A percentile compares a stretch with the other conserved stretches of the same genome.
These are phyloP conservation scores for Artemisia annua DNA, from an alignment of 129 eudicot species.

Conservation along the genomic window DNA sequence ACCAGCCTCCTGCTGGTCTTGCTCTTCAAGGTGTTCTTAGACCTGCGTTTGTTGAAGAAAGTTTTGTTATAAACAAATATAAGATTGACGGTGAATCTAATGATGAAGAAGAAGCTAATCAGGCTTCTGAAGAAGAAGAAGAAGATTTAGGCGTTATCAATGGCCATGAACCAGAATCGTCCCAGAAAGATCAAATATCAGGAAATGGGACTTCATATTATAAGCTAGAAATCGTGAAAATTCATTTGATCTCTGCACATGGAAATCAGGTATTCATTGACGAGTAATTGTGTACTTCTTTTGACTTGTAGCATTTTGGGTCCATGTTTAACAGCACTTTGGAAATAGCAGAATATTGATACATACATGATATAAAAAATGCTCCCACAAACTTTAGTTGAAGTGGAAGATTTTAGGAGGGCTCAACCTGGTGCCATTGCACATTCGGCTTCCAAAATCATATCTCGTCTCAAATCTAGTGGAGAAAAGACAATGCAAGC, in stretches of 20 bases:
- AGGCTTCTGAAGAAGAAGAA: constrained; percentile 38
- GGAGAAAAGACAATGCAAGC: constrained; percentile 91
- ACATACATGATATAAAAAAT: constrained; percentile 6
- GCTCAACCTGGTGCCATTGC: no score
- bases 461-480: constrained; percentile 76
- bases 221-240: no score
- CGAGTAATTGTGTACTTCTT: no score
- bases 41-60: constrained; percentile 79
- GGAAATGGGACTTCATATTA: constrained; percentile 80
- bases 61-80: constrained; percentile 56
- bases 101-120: constrained; percentile 32
- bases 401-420: no score
- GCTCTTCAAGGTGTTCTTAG: constrained; percentile 82
- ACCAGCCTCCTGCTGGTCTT: constrained; percentile 85
- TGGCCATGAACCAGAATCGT: constrained; percentile 43
- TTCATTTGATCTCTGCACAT: no score
- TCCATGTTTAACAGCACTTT: constrained; percentile 5
- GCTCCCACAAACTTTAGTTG: no score
- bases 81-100: constrained; percentile 36
- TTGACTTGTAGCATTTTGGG: constrained; percentile 9
- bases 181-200: constrained; percentile 53
- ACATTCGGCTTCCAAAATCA: no score
- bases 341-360: constrained; percentile 14
- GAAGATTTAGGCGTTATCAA: constrained; percentile 43
- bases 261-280: no score